A percentile compares a stretch with the other conserved stretches of the same genome.
phyloP scores from a whole-genome alignment of 805 yeast species.

The Lipomyces yamadae region DNA sequence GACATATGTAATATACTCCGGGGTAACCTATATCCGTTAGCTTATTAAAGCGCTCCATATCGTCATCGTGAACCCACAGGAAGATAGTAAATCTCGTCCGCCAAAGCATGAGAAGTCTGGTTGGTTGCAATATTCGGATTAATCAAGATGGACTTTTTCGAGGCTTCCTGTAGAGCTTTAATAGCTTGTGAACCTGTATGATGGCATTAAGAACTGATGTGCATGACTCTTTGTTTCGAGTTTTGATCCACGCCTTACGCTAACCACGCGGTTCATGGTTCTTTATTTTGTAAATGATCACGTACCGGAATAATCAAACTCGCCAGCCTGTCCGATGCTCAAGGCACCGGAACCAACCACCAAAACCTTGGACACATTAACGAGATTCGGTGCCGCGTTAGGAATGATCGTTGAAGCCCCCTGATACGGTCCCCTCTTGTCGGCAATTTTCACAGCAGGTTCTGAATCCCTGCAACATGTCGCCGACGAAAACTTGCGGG shows the following conservation, averaged over 20 bases:
- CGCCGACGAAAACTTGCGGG: conserved; percentile 14
- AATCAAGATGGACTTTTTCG: conserved; percentile 91
- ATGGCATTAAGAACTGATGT: not conserved
- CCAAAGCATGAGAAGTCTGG: conserved; percentile 96
- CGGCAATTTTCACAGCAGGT: conserved; percentile 20
- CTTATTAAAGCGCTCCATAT: not conserved
- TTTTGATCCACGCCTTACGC: not conserved
- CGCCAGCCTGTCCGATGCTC: conserved; percentile 99
- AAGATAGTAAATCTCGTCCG: conserved; percentile 92
- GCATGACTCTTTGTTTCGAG: not conserved
- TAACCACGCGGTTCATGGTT: not conserved
- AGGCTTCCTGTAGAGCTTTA: conserved; percentile 97
- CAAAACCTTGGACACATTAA: conserved; percentile 83
- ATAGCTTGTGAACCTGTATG: conserved; percentile 85
- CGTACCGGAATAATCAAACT: conserved; percentile 94
- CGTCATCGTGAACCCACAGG: conserved; percentile 56
- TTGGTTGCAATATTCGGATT: conserved; percentile 98
- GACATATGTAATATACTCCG: conserved; percentile 93
- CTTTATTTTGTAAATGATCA: not conserved
- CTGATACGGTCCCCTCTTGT: conserved; percentile 27
- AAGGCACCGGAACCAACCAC: conserved; percentile 98
- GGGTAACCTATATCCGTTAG: conserved; percentile 57
- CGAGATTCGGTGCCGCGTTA: conserved; percentile 50
- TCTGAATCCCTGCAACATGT: conserved; percentile 1
- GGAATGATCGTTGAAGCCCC: conserved; percentile 33